phyloP scores from a whole-genome alignment of 2,329 filamentous ascomycete species.

The Colletotrichum godetiae region DNA sequence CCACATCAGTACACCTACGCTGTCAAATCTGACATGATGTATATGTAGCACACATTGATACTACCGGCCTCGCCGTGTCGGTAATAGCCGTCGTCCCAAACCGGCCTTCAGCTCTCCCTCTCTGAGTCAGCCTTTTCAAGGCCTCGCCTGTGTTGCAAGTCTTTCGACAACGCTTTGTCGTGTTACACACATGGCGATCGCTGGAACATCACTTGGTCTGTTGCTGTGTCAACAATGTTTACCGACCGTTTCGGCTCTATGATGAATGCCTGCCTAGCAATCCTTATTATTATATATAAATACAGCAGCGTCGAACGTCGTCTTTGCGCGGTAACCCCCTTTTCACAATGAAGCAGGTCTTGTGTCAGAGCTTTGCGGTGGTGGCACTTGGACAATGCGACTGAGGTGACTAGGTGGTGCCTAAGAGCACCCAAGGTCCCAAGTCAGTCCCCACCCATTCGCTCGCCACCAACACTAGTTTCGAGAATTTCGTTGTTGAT shows the following conservation, averaged over 20 bases:
- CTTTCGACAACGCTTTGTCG: too few relatives aligned
- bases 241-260: too few relatives aligned
- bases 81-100: too few relatives aligned
- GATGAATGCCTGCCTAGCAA: too few relatives aligned
- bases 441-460: background rate
- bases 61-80: too few relatives aligned
- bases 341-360: background rate
- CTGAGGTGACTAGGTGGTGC: too few relatives aligned
- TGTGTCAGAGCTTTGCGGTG: background rate
- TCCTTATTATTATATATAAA: background rate
- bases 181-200: background rate
- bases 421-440: background rate
- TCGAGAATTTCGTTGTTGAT: slow-evolving; percentile 53
- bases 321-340: slow-evolving; percentile 1
- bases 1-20: too few relatives aligned
- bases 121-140: too few relatives aligned
- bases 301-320: background rate
- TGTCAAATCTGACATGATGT: too few relatives aligned
- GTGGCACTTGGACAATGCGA: background rate
- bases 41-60: too few relatives aligned
- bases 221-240: background rate
- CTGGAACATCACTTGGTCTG: background rate
- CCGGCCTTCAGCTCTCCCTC: too few relatives aligned
- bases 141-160: too few relatives aligned
- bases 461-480: slow-evolving; percentile 31